These are phyloP conservation scores for Myrica gale DNA, from an alignment of 306 rosid species.

Conservation along the genomic window DNA sequence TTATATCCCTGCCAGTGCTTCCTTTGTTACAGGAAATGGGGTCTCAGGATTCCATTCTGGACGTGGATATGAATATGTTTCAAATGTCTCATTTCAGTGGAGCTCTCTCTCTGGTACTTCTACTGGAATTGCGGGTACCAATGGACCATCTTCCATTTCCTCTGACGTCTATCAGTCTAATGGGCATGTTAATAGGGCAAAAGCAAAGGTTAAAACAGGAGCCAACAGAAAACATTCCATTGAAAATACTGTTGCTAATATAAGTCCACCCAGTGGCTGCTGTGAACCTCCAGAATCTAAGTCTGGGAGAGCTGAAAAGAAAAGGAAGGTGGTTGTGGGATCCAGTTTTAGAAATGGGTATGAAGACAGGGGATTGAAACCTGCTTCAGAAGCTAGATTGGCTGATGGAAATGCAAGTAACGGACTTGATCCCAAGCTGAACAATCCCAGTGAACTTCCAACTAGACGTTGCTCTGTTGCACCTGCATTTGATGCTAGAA, in stretches of 20 bases:
- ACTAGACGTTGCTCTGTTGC: slow-evolving; percentile 55
- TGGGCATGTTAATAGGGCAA: slow-evolving; percentile 56
- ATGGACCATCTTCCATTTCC: slow-evolving; percentile 52
- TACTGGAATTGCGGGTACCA: slow-evolving; percentile 53
- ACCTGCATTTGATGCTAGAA: slow-evolving; percentile 79
- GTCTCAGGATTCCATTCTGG: slow-evolving; percentile 62
- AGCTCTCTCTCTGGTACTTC: slow-evolving; percentile 49
- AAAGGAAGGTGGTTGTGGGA: slow-evolving; percentile 57
- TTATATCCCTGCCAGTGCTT: slow-evolving; percentile 59
- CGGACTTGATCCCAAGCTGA: slow-evolving; percentile 48
- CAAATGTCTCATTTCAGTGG: slow-evolving; percentile 85
- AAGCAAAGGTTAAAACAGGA: slow-evolving; percentile 58
- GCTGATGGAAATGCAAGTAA: slow-evolving; percentile 57
- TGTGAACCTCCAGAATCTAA: slow-evolving; percentile 46
- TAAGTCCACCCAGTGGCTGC: slow-evolving; percentile 44
- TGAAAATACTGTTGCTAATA: slow-evolving; percentile 40
- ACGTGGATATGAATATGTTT: slow-evolving; percentile 67
- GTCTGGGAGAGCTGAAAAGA: slow-evolving; percentile 57
- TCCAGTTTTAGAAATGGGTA: slow-evolving; percentile 49
- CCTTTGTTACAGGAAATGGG: slow-evolving; percentile 67
- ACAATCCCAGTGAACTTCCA: slow-evolving; percentile 47
- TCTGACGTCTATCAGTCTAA: slow-evolving; percentile 55
- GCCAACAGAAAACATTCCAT: slow-evolving; percentile 50
- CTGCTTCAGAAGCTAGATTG: slow-evolving; percentile 50
- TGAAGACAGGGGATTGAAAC: slow-evolving; percentile 47